Base-by-base conservation (phyloP, 2,329 filamentous ascomycete species). In the Penicillium polonicum region DNA sequence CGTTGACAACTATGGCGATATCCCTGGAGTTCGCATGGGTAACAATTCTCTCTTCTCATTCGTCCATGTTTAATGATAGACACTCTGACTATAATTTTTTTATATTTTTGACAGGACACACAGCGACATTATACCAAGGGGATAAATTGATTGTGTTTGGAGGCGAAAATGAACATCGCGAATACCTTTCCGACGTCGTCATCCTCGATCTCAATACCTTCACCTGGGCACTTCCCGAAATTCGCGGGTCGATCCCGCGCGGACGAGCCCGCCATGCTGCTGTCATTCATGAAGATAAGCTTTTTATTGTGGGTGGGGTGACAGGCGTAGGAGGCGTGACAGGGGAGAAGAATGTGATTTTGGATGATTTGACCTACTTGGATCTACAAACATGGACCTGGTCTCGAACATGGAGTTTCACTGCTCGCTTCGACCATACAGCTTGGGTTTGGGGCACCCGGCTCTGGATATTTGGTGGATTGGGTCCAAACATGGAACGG, bases 1-100 rank as follows among this genome's bases (percentile, higher is more conserved):
- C 50, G 93, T 99, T 21, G 94, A 97, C 77, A 99, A 99, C 76
- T 99, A 96, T 79, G 94, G 94, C 35, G 93, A 97, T 76, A 97
- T 97, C 64, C 93, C 93, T 5, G 93, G 93, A 15, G 93, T 97
- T 49, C 87, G 93, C 65, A 97, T 97, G 94, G 93, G 92, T 91
- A 82, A 48, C 66, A 82, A 70, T 36, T 55, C 21, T 29, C n/a
- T 21, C 19, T 48, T 49, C 39, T 46, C 51, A 55, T 39, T 42
- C 35, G 44, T 36, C 29, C 13, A 52, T 49, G 41, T n/a, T 42
- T 39, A 33, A n/a, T n/a, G 44, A 27, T 55, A 23, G 21, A 10
- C 13, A 27, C 9, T 48, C 55, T 53, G 19, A 57, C 31, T n/a
- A 31, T 15, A 19, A 55, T 12, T 46, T 13, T 46, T 21, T 45